These are phyloP conservation scores for Biscogniauxia marginata DNA, from an alignment of 2,329 filamentous ascomycete species.

Conservation along the genomic window DNA sequence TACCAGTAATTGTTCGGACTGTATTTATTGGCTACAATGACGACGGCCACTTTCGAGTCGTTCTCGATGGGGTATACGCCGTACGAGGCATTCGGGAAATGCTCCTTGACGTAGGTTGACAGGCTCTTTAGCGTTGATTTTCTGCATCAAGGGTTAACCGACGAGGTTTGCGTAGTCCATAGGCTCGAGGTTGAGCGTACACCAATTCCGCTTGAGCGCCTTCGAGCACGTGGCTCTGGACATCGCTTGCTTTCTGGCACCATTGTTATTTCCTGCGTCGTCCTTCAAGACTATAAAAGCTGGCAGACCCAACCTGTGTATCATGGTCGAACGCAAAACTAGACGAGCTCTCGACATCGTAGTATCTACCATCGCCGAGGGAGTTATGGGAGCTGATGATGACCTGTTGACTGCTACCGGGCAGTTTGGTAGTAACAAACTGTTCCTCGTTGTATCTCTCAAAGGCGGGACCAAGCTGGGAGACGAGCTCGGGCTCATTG, in stretches of 20 bases:
- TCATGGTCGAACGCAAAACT: conserved; percentile 87
- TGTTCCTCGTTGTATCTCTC: conserved; percentile 97
- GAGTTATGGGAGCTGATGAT: conserved; percentile 86
- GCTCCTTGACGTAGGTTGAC: conserved; percentile 74
- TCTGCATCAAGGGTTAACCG: conserved; percentile 43
- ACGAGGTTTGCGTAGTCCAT: background rate
- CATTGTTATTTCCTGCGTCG: conserved; percentile 11
- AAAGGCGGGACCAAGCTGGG: conserved; percentile 78
- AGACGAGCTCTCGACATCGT: conserved; percentile 81
- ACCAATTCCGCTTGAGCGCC: conserved; percentile 75
- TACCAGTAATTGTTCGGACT: conserved; percentile 98
- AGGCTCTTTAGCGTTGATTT: conserved; percentile 83
- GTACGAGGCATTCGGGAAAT: conserved; percentile 79
- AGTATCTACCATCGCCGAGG: conserved; percentile 80
- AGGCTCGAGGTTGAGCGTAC: conserved; percentile 48
- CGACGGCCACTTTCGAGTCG: conserved; percentile 72
- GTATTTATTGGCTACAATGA: conserved; percentile 95
- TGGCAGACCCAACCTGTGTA: conserved; percentile 57
- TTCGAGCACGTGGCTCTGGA: conserved; percentile 77
- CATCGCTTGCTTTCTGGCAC: conserved; percentile 72
- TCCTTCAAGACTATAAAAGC: background rate
- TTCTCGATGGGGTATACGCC: conserved; percentile 80
- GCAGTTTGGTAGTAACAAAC: conserved; percentile 83
- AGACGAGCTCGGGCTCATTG: conserved; percentile 64
- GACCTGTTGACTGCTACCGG: conserved; percentile 78